These are phyloP conservation scores for Syncephalastrum racemosum DNA, from an alignment of 371 early-diverging fungal genomes.

Conservation along the genomic window DNA sequence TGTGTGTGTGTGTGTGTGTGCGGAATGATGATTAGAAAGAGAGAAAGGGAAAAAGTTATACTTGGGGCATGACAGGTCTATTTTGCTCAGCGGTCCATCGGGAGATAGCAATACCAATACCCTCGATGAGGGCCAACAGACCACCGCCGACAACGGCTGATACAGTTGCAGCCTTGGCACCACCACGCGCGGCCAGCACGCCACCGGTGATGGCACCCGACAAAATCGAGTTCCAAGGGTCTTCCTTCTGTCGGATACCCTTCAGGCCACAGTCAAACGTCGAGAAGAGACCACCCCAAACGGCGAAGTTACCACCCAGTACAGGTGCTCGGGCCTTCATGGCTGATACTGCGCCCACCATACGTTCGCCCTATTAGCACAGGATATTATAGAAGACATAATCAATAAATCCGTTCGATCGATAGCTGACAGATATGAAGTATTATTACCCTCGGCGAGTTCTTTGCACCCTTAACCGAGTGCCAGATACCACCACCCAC, in stretches of 20 bases:
- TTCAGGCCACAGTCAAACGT: conserved; percentile 94
- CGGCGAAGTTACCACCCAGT: conserved; percentile 96
- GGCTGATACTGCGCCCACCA: conserved; percentile 82
- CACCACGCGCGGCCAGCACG: conserved; percentile 89
- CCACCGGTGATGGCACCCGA: conserved; percentile 95
- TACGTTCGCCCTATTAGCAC: conserved; percentile 76
- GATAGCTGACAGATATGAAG: not conserved
- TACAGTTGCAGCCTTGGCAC: conserved; percentile 79
- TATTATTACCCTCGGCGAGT: conserved; percentile 83
- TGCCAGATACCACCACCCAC: conserved; percentile 96
- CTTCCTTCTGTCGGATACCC: conserved; percentile 92
- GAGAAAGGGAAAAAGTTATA: conserved; percentile 16
- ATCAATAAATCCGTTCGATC: not conserved
- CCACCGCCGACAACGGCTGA: conserved; percentile 92
- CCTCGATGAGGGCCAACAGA: conserved; percentile 93
- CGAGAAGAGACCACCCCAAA: conserved; percentile 97
- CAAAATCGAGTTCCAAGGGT: conserved; percentile 93
- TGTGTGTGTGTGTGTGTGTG: too few species aligned
- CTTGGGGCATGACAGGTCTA: conserved; percentile 63
- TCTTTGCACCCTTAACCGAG: conserved; percentile 94
- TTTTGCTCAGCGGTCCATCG: conserved; percentile 58
- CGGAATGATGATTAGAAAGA: conserved; percentile 2
- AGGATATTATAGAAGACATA: not conserved
- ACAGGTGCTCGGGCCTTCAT: conserved; percentile 96
- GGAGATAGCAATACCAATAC: conserved; percentile 80